These are phyloP conservation scores for Xerocomellus amylosporus DNA, from an alignment of 768 basidiomycete species.

Conservation along the genomic window DNA sequence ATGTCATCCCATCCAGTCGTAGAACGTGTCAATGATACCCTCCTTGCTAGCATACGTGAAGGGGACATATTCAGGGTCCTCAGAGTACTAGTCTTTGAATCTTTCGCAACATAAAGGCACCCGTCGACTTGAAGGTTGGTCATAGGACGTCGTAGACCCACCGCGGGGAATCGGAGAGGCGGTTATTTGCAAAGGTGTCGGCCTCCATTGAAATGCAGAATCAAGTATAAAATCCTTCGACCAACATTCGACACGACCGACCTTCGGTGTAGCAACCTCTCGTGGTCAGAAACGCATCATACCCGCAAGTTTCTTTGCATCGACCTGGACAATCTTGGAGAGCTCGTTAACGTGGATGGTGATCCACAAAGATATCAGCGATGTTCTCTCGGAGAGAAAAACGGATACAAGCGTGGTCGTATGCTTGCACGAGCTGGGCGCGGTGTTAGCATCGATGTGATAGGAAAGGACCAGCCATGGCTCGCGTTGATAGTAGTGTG, in stretches of 20 bases:
- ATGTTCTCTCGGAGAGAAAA: conserved; percentile 29
- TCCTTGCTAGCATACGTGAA: conserved; percentile 19
- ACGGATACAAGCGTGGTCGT: conserved; percentile 30
- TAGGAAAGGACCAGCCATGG: neutral
- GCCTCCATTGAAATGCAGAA: conserved; percentile 20
- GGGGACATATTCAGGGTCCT: conserved; percentile 20
- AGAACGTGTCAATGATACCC: conserved; percentile 23
- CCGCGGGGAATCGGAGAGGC: conserved; percentile 30
- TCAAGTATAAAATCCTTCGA: neutral
- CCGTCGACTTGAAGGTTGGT: conserved; percentile 19
- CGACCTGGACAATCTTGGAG: conserved; percentile 20
- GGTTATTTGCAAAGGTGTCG: conserved; percentile 35
- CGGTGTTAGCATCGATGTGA: neutral
- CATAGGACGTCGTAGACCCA: too few relatives aligned
- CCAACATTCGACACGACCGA: conserved; percentile 6
- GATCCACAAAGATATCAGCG: conserved; percentile 25
- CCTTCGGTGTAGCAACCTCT: conserved; percentile 35
- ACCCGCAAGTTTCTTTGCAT: conserved; percentile 29
- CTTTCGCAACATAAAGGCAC: conserved; percentile 25
- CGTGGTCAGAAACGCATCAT: conserved; percentile 30
- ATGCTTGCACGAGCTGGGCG: conserved; percentile 25
- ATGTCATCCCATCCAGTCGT: conserved; percentile 24
- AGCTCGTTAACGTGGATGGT: conserved; percentile 34
- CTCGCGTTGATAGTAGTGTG: conserved; percentile 12
- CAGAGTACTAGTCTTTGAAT: conserved; percentile 16